Base-by-base conservation (phyloP, 129 eudicot species). In the Arctium lappa region DNA sequence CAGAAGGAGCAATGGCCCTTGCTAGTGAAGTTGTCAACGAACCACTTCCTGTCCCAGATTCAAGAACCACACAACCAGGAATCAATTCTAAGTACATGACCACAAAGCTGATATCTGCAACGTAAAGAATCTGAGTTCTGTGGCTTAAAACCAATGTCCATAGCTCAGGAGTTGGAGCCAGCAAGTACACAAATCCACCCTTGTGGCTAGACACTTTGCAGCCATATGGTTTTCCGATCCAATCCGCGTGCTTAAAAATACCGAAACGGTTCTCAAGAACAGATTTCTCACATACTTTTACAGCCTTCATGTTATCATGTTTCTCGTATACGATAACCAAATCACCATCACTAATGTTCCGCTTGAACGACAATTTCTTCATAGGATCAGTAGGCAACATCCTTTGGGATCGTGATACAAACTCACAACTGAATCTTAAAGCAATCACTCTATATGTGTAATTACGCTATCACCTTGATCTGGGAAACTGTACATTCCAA, bases 111-210 rank as follows among this genome's bases (percentile, higher is more conserved):
- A 95, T 93, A 81, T 95, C 99, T n/a, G 95, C 97, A 80, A 93
- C 83, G 80, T 95, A 95, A 3, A 95, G 88, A 84, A 95, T 95
- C 81, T 95, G 98, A 40, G 99, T 95, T 84, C 97, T 83, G 86
- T 95, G 99, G 84, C 99, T 95, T 50, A 93, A 81, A 75, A 95
- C 99, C 87, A 93, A 40, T 12, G 97, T 95, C 99, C 99, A 95
- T 32, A 93, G 83, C 83, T 95, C 99, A 3, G 99, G 95, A 33
- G 99, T 95, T 44, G 99, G 99, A 66, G 97, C 97, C 66, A 95
- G 75, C 78, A 95, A 85, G 87, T 93, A 95, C 30, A 95, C 91
- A 85, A 92, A 95, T 66, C 95, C 93, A 22, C 96, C 97, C 83
- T 92, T 91, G 75, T 79, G 86, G 85, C 95, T 95, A 48, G 87